A percentile compares a stretch with the other conserved stretches of the same genome.
Conservation (phyloP, 2,329 filamentous ascomycete genomes). For the Lachnellula occidentalis region DNA sequence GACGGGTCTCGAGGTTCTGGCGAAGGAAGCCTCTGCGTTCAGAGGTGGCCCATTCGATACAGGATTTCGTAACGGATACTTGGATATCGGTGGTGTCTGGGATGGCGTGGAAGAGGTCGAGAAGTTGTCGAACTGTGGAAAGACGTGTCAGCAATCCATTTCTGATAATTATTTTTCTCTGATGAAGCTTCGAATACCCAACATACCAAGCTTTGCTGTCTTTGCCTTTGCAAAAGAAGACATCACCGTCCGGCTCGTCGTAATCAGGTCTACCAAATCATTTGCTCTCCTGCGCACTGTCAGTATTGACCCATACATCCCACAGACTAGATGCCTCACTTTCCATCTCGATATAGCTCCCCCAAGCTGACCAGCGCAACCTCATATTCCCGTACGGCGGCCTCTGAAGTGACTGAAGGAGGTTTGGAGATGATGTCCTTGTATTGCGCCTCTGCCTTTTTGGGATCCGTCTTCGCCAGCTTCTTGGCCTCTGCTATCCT, state of each 20-base stretch:
- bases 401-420: slow-evolving; percentile 75
- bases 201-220: slow-evolving; percentile 90
- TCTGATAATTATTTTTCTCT: too few relatives aligned
- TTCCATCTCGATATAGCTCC: slow-evolving; percentile 86
- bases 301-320: slow-evolving; percentile 20
- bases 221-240: slow-evolving; percentile 98
- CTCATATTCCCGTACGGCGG: slow-evolving; percentile 88
- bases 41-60: slow-evolving; percentile 97
- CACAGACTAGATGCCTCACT: slow-evolving; percentile 43
- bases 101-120: slow-evolving; percentile 91
- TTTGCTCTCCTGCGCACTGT: slow-evolving; percentile 59
- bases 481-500: slow-evolving; percentile 85
- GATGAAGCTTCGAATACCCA: background rate
- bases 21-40: slow-evolving; percentile 94
- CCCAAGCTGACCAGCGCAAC: slow-evolving; percentile 80
- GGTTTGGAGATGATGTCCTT: slow-evolving; percentile 83
- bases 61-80: slow-evolving; percentile 93
- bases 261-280: slow-evolving; percentile 84
- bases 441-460: slow-evolving; percentile 81
- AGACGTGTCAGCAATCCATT: background rate
- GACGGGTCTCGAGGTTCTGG: slow-evolving; percentile 94
- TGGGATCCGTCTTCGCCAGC: slow-evolving; percentile 71
- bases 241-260: slow-evolving; percentile 81
- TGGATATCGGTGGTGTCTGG: slow-evolving; percentile 93
- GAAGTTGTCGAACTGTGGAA: slow-evolving; percentile 77